Evolutionary conservation across 495 filamentous ascomycete genomes (phyloP).

Genomic region (Chaetomium tenue): DNA sequence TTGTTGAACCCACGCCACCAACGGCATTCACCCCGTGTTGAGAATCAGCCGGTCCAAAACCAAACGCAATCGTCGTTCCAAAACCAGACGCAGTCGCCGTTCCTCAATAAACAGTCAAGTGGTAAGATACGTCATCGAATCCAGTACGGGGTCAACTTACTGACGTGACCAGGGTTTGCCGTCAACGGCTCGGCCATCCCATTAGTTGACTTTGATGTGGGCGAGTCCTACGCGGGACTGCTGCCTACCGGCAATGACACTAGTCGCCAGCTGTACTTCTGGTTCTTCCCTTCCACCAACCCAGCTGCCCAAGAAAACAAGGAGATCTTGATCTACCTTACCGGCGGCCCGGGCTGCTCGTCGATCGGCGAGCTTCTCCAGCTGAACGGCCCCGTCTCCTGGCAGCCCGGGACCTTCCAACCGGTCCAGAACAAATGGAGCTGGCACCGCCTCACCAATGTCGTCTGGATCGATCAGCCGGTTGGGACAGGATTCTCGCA

Average conservation of each 20-base stretch:
- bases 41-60: background rate
- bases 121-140: conserved; percentile 6
- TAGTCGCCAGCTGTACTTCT: conserved; percentile 65
- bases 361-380: conserved; percentile 66
- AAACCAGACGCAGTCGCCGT: conserved; percentile 22
- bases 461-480: conserved; percentile 72
- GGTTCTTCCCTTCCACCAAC: conserved; percentile 69
- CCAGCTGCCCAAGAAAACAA: conserved; percentile 48
- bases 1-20: background rate
- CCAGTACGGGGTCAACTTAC: background rate
- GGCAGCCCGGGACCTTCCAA: conserved; percentile 58
- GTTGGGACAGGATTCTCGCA: conserved; percentile 73
- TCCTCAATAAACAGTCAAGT: conserved; percentile 21
- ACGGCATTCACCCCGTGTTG: background rate
- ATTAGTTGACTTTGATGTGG: conserved; percentile 73
- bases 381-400: conserved; percentile 64
- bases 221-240: conserved; percentile 77
- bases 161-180: conserved; percentile 50
- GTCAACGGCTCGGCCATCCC: conserved; percentile 70
- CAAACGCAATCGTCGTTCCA: conserved; percentile 23
- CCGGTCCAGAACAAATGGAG: conserved; percentile 62
- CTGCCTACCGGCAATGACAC: conserved; percentile 64
- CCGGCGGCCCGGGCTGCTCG: conserved; percentile 59
- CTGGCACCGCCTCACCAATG: conserved; percentile 66
- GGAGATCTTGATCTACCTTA: conserved; percentile 66